These are phyloP conservation scores for Aspergillus ochraceus DNA, from an alignment of 2,329 filamentous ascomycete species.

Conservation along the genomic window DNA sequence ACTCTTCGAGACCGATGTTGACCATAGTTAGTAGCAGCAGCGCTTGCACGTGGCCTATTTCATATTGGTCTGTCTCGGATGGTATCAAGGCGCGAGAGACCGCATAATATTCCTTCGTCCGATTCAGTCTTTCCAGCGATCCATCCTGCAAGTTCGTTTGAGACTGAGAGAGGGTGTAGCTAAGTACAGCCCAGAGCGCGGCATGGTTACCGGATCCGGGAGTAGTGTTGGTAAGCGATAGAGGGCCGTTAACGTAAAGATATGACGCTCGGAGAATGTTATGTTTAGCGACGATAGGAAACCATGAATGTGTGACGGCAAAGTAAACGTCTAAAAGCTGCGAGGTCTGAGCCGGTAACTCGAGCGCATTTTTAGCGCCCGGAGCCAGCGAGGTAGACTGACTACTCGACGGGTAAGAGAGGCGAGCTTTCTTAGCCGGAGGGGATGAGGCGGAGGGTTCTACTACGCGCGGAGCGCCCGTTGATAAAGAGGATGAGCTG, in stretches of 20 bases:
- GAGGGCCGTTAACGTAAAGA: slow-evolving; percentile 49
- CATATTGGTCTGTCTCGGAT: slow-evolving; percentile 39
- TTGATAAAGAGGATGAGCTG: slow-evolving; percentile 27
- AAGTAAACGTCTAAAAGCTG: slow-evolving; percentile 59
- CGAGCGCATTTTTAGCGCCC: slow-evolving; percentile 19
- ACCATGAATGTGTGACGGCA: slow-evolving; percentile 59
- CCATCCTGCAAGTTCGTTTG: slow-evolving; percentile 17
- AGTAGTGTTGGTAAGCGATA: slow-evolving; percentile 27
- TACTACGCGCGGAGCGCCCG: slow-evolving; percentile 32
- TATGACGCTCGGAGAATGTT: slow-evolving; percentile 58
- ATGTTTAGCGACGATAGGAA: slow-evolving; percentile 60
- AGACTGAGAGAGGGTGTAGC: slow-evolving; percentile 41
- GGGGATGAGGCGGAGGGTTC: slow-evolving; percentile 23
- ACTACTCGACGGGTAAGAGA: slow-evolving; percentile 22
- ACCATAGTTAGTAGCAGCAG: slow-evolving; percentile 50
- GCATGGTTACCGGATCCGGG: slow-evolving; percentile 44
- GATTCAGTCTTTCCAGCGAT: slow-evolving; percentile 17
- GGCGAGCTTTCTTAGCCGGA: slow-evolving; percentile 27
- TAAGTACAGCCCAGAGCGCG: slow-evolving; percentile 45
- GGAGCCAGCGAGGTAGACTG: slow-evolving; percentile 5
- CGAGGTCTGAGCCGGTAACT: slow-evolving; percentile 53
- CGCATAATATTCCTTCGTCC: slow-evolving; percentile 37
- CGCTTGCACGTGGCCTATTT: slow-evolving; percentile 46
- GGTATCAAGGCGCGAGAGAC: slow-evolving; percentile 40
- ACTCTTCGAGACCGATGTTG: slow-evolving; percentile 49